These are phyloP conservation scores for Physcia stellaris DNA, from an alignment of 495 filamentous ascomycete species.

Conservation along the genomic window DNA sequence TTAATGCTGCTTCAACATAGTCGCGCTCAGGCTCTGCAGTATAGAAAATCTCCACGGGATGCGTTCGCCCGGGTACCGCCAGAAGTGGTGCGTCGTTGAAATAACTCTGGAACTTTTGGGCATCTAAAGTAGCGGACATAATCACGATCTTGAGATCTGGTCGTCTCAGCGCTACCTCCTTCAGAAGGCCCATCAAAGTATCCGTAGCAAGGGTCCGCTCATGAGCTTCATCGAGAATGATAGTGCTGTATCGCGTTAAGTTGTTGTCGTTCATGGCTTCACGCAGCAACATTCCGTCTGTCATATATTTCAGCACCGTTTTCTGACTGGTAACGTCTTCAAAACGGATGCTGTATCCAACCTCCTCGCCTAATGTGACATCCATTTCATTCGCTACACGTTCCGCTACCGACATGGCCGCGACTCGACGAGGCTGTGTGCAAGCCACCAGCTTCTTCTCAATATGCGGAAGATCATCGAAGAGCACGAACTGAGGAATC, in stretches of 20 bases:
- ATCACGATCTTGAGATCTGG: slow-evolving; percentile 91
- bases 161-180: slow-evolving; percentile 64
- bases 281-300: slow-evolving; percentile 94
- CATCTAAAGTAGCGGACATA: slow-evolving; percentile 96
- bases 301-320: slow-evolving; percentile 98
- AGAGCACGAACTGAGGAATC: slow-evolving; percentile 95
- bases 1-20: slow-evolving; percentile 87
- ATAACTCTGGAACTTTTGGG: slow-evolving; percentile 96
- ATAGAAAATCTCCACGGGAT: slow-evolving; percentile 97
- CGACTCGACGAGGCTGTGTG: slow-evolving; percentile 95
- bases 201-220: slow-evolving; percentile 92
- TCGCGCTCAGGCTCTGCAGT: slow-evolving; percentile 93
- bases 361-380: slow-evolving; percentile 83
- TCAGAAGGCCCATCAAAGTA: slow-evolving; percentile 89
- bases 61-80: slow-evolving; percentile 87
- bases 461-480: slow-evolving; percentile 84
- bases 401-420: slow-evolving; percentile 97
- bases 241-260: slow-evolving; percentile 83
- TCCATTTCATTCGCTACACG: slow-evolving; percentile 97
- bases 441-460: slow-evolving; percentile 84
- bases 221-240: slow-evolving; percentile 97
- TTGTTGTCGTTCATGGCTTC: slow-evolving; percentile 97
- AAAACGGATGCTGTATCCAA: slow-evolving; percentile 98
- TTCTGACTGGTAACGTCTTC: slow-evolving; percentile 86
- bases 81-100: slow-evolving; percentile 89